Conservation (phyloP, 2,329 filamentous ascomycete genomes). For the Neopestalotiopsis clavispora region DNA sequence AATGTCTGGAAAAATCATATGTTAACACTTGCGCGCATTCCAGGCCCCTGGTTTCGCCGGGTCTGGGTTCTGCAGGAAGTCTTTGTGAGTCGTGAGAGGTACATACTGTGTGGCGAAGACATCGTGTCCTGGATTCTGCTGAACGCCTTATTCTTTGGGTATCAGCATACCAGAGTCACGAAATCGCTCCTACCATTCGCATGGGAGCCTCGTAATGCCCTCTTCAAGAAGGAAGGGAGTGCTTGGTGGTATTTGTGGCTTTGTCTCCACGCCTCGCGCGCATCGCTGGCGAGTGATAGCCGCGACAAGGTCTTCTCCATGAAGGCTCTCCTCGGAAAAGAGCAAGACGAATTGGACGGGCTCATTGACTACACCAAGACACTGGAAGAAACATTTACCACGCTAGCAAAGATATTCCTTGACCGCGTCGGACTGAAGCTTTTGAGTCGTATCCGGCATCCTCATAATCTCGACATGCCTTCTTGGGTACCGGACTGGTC, state of each 20-base stretch:
- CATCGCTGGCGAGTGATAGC: neutral
- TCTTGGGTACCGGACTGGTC: slow-evolving; percentile 1
- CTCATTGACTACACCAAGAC: neutral
- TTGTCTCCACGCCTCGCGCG: neutral
- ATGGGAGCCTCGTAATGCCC: neutral
- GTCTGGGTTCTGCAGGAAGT: neutral
- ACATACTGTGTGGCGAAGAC: neutral
- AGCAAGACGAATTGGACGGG: neutral
- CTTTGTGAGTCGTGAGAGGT: neutral
- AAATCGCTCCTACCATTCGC: neutral
- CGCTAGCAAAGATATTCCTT: neutral
- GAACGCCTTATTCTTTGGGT: neutral
- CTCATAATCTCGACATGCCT: neutral
- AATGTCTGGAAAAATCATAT: too few species aligned
- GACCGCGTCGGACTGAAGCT: neutral
- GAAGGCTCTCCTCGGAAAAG: neutral
- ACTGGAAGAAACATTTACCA: neutral
- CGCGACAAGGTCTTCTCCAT: neutral
- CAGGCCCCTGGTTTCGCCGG: neutral
- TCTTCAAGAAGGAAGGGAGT: neutral
- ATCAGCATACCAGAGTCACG: neutral
- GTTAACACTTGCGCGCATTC: too few species aligned
- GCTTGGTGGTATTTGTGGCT: neutral
- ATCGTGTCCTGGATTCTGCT: neutral
- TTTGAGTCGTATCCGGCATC: neutral